A percentile compares a stretch with the other conserved stretches of the same genome.
Evolutionary conservation across 352 stramenopile genomes (phyloP).

Genomic region (Pythium oligandrum): DNA sequence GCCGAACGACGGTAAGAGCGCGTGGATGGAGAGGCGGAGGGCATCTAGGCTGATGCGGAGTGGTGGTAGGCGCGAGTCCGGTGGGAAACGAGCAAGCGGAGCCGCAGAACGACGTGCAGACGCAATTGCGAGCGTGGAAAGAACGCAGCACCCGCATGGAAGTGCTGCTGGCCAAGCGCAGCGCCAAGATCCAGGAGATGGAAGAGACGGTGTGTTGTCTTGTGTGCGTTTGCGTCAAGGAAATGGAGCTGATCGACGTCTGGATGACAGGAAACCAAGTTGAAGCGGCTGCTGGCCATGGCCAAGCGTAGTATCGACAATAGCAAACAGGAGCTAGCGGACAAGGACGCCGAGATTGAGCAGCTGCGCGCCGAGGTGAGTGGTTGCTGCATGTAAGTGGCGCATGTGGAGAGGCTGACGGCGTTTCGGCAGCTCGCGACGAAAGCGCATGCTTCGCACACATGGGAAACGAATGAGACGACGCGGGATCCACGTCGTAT

Average conservation of each 20-base stretch:
- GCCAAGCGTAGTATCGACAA: constrained; percentile 89
- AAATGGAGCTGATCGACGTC: background rate
- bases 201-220: constrained; percentile 53
- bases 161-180: constrained; percentile 63
- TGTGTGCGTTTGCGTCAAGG: background rate
- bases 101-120: constrained; percentile 16
- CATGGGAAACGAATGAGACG: constrained; percentile 38
- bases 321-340: constrained; percentile 72
- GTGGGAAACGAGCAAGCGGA: too few relatives aligned
- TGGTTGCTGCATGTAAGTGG: background rate
- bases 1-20: background rate
- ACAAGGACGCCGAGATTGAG: constrained; percentile 57
- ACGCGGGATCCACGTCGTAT: constrained; percentile 64
- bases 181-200: constrained; percentile 64
- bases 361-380: constrained; percentile 40
- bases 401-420: background rate
- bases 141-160: constrained; percentile 59
- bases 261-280: constrained; percentile 49
- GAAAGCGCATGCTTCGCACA: constrained; percentile 31
- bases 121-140: constrained; percentile 52
- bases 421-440: constrained; percentile 18
- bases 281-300: constrained; percentile 81
- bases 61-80: too few relatives aligned
- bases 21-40: too few relatives aligned
- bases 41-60: too few relatives aligned